A percentile compares a stretch with the other conserved stretches of the same genome.
These are phyloP conservation scores for Phytophthora macrochlamydospora DNA, from an alignment of 352 stramenopile genomes.

Conservation along the genomic window DNA sequence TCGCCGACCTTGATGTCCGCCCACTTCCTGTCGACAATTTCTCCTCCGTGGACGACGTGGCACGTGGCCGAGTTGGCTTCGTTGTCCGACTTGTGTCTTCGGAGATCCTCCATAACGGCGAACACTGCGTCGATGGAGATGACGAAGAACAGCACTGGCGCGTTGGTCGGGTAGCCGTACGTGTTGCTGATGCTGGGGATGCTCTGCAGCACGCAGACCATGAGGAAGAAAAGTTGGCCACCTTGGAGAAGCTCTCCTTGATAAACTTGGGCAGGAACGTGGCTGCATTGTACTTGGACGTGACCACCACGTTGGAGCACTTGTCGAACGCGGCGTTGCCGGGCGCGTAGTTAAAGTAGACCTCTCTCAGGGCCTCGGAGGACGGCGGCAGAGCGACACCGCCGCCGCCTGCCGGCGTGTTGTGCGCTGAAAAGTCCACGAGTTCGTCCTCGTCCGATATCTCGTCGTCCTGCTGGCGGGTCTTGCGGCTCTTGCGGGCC, in stretches of 20 bases:
- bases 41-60: conserved; percentile 72
- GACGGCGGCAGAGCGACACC: not conserved
- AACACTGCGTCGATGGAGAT: conserved; percentile 92
- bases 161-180: conserved; percentile 81
- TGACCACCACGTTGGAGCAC: conserved; percentile 86
- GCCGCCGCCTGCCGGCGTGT: conserved; percentile 15
- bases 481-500: conserved; percentile 7
- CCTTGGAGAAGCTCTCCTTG: conserved; percentile 87
- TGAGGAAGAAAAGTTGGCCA: conserved; percentile 95
- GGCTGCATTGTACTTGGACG: conserved; percentile 89
- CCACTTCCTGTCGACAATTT: conserved; percentile 76
- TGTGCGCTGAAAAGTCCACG: conserved; percentile 17
- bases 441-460: conserved; percentile 34
- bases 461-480: conserved; percentile 11
- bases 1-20: conserved; percentile 88
- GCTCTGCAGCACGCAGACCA: conserved; percentile 90
- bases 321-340: conserved; percentile 72
- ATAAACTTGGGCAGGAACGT: conserved; percentile 92
- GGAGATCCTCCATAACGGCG: conserved; percentile 86
- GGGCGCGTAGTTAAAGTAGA: conserved; percentile 77
- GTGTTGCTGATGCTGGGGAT: conserved; percentile 86
- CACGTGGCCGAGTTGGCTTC: conserved; percentile 81
- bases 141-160: conserved; percentile 87
- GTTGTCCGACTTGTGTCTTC: conserved; percentile 79
- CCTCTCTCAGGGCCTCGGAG: conserved; percentile 41